Conservation (phyloP, 208 protist genomes). For the Acanthamoeba lenticulata region DNA sequence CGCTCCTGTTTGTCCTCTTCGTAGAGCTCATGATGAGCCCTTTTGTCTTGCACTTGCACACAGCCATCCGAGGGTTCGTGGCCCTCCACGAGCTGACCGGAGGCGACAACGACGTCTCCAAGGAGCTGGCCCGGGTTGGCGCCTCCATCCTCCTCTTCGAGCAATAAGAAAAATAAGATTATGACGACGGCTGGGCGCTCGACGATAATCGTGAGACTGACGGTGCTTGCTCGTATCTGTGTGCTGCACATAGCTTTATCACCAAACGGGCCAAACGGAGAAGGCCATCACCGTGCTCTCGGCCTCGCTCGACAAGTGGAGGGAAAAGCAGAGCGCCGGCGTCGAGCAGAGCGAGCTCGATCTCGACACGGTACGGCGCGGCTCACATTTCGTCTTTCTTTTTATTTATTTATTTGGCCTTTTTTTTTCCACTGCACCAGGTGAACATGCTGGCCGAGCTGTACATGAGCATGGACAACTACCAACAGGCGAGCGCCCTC, state of each 20-base stretch:
- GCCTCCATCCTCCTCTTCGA: not conserved
- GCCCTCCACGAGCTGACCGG: constrained; percentile 31
- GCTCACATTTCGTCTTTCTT: too few species aligned
- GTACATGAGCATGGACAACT: constrained; percentile 59
- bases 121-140: constrained; percentile 57
- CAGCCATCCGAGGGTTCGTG: constrained; percentile 35
- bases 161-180: too few species aligned
- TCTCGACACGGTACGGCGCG: constrained; percentile 32
- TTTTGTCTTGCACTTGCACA: too few species aligned
- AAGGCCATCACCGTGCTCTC: constrained; percentile 47
- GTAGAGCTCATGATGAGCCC: not conserved
- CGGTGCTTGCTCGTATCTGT: not conserved
- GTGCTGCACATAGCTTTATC: not conserved
- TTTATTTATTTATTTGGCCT: not conserved
- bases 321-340: not conserved
- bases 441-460: constrained; percentile 74
- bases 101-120: constrained; percentile 38
- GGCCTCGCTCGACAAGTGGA: constrained; percentile 10
- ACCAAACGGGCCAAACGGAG: constrained; percentile 41
- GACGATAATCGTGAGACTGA: not conserved
- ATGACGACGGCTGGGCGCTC: too few species aligned
- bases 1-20: not conserved
- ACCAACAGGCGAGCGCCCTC: constrained; percentile 18
- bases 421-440: not conserved
- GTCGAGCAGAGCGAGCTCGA: not conserved